Base-by-base conservation (phyloP, 306 rosid species). In the Rosa chinensis region DNA sequence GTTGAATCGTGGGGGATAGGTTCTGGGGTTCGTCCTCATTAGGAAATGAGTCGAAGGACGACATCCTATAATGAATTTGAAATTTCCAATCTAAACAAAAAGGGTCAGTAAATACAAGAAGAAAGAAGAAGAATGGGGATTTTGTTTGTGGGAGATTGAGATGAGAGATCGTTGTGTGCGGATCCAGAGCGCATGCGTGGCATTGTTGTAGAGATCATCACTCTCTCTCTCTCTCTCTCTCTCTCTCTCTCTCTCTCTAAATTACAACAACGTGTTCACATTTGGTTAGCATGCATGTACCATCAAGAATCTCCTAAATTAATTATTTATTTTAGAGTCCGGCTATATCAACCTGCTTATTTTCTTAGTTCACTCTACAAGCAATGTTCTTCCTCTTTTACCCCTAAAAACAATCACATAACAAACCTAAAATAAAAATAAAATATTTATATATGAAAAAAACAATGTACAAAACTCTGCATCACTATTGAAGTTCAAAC, bases 1-100 rank as follows among this genome's bases (percentile, higher is more conserved):
- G 84, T 5, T 50, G 85, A 8, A 73, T 4, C 4, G 86, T 48
- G 8, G 91, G 76, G 4, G 85, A 83, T 11, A 79, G 86, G 71
- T 70, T 79, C n/a, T 82, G 84, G 59, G 86, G 80, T 12, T 83
- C 83, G 39, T 78, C 85, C 66, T 80, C 89, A 67, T 82, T 79
- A 77, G 72, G 77, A 71, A 93, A 88, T 2, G 92, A 70, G 55
- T 89, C 92, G 78, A 86, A 92, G 32, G 97, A 89, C 72, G 85
- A 93, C 97, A 89, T 89, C 77, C 13, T 72, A 14, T 0, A 2
- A 55, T 40, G 64, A 11, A 10, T 58, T 7, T 3, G 0, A 25
- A 18, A n/a, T 55, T 17, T 18, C 28, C 20, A 6, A 0, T 58
- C 64, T 58, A 21, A 21, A 50, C 55, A 11, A 50, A 52, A 53